Percentiles rank a stretch among this genome's conserved stretches.
Conservation (phyloP, 2,329 filamentous ascomycete species). For the Ramichloridium luteum region DNA sequence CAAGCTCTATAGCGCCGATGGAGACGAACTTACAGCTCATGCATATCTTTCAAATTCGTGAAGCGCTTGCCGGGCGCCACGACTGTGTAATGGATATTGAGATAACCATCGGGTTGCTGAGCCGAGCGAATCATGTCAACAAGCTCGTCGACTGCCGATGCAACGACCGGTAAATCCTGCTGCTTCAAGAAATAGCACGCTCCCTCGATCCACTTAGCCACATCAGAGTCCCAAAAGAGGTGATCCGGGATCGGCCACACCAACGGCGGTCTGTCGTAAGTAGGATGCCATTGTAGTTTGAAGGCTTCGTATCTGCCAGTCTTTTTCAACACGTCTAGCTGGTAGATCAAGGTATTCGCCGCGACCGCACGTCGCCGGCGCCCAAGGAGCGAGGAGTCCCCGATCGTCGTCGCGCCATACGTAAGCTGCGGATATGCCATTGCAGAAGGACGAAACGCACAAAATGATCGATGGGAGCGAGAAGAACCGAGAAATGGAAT, state of each 20-base stretch:
- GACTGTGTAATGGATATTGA: constrained; percentile 52
- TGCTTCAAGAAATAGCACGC: constrained; percentile 44
- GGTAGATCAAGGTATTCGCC: constrained; percentile 37
- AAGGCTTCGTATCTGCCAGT: constrained; percentile 46
- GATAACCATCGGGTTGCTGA: constrained; percentile 48
- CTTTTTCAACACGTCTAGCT: constrained; percentile 41
- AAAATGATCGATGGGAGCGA: too few relatives aligned
- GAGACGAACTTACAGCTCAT: constrained; percentile 40
- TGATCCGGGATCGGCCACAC: constrained; percentile 47
- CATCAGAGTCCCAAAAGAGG: constrained; percentile 47
- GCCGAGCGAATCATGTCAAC: constrained; percentile 45
- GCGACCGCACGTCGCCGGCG: constrained; percentile 31
- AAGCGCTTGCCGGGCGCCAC: constrained; percentile 45
- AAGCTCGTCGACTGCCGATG: constrained; percentile 42
- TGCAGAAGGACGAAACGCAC: too few relatives aligned
- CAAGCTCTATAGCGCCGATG: background rate
- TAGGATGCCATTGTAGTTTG: constrained; percentile 43
- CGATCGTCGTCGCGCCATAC: constrained; percentile 22
- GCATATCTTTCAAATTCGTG: constrained; percentile 48
- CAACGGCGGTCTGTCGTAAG: constrained; percentile 39
- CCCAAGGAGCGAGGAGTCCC: constrained; percentile 24
- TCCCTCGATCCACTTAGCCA: constrained; percentile 52
- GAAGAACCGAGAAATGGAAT: background rate
- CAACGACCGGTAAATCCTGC: constrained; percentile 34
- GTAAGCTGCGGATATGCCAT: constrained; percentile 34